Evolutionary conservation across 495 filamentous ascomycete species (phyloP).

Genomic region (Oleoguttula mirabilis): DNA sequence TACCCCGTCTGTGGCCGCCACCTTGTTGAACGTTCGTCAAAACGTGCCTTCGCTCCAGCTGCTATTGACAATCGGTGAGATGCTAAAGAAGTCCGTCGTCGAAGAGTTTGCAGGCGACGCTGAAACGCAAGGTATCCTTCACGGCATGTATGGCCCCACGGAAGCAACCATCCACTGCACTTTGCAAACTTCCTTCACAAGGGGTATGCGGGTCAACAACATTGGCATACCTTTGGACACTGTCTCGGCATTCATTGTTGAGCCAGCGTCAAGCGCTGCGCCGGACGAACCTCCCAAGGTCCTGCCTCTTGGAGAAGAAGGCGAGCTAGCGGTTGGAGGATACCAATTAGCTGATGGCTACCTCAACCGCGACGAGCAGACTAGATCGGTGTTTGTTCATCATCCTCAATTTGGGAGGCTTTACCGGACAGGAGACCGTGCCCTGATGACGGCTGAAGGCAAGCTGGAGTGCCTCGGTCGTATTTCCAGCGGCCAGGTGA

Average conservation of each 20-base stretch:
- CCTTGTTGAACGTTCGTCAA: slow-evolving; percentile 47
- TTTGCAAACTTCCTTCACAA: slow-evolving; percentile 36
- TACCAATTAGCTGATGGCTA: slow-evolving; percentile 69
- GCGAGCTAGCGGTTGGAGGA: slow-evolving; percentile 77
- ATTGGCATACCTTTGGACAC: slow-evolving; percentile 65
- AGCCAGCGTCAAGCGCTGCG: slow-evolving; percentile 17
- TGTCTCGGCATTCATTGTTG: slow-evolving; percentile 60
- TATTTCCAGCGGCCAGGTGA: slow-evolving; percentile 65
- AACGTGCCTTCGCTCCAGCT: slow-evolving; percentile 48
- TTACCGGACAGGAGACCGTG: slow-evolving; percentile 81
- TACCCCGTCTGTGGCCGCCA: slow-evolving; percentile 68
- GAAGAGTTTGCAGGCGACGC: slow-evolving; percentile 52
- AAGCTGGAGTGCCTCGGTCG: slow-evolving; percentile 72
- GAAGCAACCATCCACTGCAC: slow-evolving; percentile 75
- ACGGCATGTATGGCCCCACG: slow-evolving; percentile 81
- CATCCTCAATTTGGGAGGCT: slow-evolving; percentile 43
- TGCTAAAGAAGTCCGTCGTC: slow-evolving; percentile 61
- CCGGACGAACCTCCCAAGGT: slow-evolving; percentile 31
- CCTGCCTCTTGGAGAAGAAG: slow-evolving; percentile 53
- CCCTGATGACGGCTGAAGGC: slow-evolving; percentile 53
- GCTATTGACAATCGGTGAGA: slow-evolving; percentile 76
- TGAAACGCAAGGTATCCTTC: slow-evolving; percentile 41
- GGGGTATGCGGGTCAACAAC: slow-evolving; percentile 43
- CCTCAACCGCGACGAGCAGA: slow-evolving; percentile 71
- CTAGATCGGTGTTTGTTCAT: slow-evolving; percentile 52